Evolutionary conservation across 495 filamentous ascomycete genomes (phyloP).

Genomic region (Jackrogersella multiformis): DNA sequence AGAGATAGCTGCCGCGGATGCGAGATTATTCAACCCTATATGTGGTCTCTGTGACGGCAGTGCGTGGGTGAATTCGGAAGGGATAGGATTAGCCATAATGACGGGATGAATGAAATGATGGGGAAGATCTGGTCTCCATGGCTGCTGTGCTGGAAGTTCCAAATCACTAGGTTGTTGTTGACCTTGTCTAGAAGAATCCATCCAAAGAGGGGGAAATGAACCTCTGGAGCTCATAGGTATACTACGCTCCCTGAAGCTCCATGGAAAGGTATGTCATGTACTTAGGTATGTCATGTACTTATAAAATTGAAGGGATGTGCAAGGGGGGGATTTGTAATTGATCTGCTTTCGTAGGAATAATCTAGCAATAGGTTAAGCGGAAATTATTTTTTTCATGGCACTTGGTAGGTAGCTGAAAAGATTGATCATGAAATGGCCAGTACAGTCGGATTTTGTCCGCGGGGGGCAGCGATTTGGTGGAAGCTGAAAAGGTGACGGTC

Average conservation of each 20-base stretch:
- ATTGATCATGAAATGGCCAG: neutral
- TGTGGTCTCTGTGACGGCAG: neutral
- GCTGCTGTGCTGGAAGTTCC: neutral
- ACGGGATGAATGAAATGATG: conserved; percentile 27
- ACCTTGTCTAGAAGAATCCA: conserved; percentile 22
- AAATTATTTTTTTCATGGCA: neutral
- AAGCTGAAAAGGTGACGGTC: conserved; percentile 2
- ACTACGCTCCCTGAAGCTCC: neutral
- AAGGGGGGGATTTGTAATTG: neutral
- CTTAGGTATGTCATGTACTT: neutral
- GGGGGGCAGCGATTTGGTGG: neutral
- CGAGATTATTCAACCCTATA: conserved; percentile 23
- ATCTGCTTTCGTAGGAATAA: neutral
- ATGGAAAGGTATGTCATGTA: no score
- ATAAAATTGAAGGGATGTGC: neutral
- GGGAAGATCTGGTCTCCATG: conserved; percentile 31
- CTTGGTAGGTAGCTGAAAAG: no score
- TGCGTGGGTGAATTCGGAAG: neutral
- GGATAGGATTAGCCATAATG: neutral
- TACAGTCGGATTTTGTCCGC: neutral
- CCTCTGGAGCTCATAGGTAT: neutral
- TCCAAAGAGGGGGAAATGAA: conserved; percentile 1
- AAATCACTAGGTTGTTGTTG: neutral
- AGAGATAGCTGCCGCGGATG: conserved; percentile 34
- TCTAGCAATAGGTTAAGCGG: neutral